Evolutionary conservation across 805 yeast genomes (phyloP).

Genomic region (Zygosaccharomyces bailii): DNA sequence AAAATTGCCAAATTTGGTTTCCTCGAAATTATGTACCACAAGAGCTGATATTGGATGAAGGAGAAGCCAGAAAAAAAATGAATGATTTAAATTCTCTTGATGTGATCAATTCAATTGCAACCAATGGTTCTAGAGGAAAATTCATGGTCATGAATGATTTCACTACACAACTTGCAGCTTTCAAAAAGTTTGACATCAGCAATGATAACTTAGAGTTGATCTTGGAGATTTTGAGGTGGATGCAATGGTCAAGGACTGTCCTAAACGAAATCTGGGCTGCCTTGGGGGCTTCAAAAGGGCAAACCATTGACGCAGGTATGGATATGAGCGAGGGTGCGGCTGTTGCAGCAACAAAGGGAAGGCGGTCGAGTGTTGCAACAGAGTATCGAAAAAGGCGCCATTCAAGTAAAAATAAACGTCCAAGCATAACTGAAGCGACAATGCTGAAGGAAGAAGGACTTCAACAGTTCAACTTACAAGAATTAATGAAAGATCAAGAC

Average conservation of each 20-base stretch:
- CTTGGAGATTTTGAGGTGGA: slow-evolving; percentile 31
- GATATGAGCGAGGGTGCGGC: slow-evolving; percentile 1
- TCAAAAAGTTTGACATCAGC: slow-evolving; percentile 29
- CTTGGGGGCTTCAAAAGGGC: slow-evolving; percentile 5
- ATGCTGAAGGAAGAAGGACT: slow-evolving; percentile 36
- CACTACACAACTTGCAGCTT: slow-evolving; percentile 26
- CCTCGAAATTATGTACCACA: slow-evolving; percentile 26
- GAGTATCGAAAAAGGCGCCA: slow-evolving; percentile 27
- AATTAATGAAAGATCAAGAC: slow-evolving; percentile 31
- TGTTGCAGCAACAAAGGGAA: slow-evolving; percentile 8
- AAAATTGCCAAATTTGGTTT: slow-evolving; percentile 18
- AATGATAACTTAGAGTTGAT: slow-evolving; percentile 33
- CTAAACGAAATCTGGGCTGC: slow-evolving; percentile 14
- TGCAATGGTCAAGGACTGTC: slow-evolving; percentile 29
- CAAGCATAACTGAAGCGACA: slow-evolving; percentile 32
- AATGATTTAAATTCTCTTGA: slow-evolving; percentile 1
- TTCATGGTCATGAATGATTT: slow-evolving; percentile 29
- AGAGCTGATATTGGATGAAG: slow-evolving; percentile 22
- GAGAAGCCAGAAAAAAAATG: neutral
- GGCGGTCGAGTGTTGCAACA: slow-evolving; percentile 14
- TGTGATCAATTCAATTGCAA: neutral
- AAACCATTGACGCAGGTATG: neutral
- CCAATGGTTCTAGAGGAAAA: slow-evolving; percentile 10
- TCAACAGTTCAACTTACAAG: slow-evolving; percentile 34
- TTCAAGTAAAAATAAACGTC: slow-evolving; percentile 29